Evolutionary conservation across 2,329 filamentous ascomycete genomes (phyloP), one percentile per base, ranked within the genome.

Genomic region (Leptodontidium sp.): DNA sequence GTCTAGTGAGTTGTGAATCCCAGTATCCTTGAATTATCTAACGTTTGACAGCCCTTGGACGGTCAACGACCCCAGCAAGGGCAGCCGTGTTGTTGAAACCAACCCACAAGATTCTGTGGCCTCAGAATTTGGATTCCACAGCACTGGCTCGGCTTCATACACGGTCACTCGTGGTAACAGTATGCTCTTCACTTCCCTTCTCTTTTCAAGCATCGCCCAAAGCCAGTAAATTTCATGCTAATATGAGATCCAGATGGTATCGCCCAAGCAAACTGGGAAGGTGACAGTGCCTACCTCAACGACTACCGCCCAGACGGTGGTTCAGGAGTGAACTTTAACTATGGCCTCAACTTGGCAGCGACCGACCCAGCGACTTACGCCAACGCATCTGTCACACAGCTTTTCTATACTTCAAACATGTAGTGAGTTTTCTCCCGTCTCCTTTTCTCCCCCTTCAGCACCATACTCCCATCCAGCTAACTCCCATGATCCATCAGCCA

Each of bases 351-450:
- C 17, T 72, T 77, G 1, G 74, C 71, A 57, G 72, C 76, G 55
- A 75, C 80, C 1, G 71, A 81, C 45, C 81, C 81, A 1, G 74
- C 74, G 21, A 71, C 70, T 1, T 89, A 89, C 76, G 77, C 79
- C 4, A 84, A 88, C 58, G 86, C 86, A 1, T 87, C 87, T 0
- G 80, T 87, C 63, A 83, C 85, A 0, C 87, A 90, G 77, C 82
- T 89, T 5, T 90, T 88, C 79, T 90, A 89, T 80, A 88, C 86
- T 0, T 81, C 83, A 43, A 89, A 89, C 80, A 81, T 80, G 43
- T 89, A 86, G 57, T 59, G 45, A 8, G 57, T 59, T 12, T 43
- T 4, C 47, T 32, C 29, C 29, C 6, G 29, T 40, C 7, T 40
- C 38, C 38, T 11, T 6, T 11, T 40, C 9, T 8, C 8, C 38